A percentile compares a stretch with the other conserved stretches of the same genome.
phyloP scores from a whole-genome alignment of 257 asterid species.

The Rehmannia glutinosa region DNA sequence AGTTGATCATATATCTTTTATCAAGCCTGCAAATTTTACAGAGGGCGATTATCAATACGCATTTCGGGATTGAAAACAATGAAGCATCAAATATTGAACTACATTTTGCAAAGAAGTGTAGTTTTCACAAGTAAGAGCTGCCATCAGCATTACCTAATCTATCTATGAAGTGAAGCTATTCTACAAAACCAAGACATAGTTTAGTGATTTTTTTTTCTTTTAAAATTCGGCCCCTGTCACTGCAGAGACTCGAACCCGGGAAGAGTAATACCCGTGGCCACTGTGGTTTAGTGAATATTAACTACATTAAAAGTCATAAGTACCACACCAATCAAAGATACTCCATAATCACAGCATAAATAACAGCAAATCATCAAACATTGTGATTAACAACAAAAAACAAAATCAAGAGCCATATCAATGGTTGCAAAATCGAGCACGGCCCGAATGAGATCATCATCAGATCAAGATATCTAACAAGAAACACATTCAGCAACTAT shows the following conservation, averaged over 20 bases:
- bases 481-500: slow-evolving; percentile 29
- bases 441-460: slow-evolving; percentile 12
- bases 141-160: neutral
- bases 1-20: slow-evolving; percentile 34
- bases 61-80: neutral
- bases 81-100: neutral
- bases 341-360: neutral
- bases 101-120: too few relatives aligned
- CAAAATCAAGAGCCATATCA: neutral
- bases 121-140: too few relatives aligned
- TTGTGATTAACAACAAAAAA: slow-evolving; percentile 1
- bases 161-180: too few relatives aligned
- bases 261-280: too few relatives aligned
- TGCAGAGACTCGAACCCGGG: too few relatives aligned
- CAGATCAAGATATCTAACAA: slow-evolving; percentile 18
- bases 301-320: neutral
- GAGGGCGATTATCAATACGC: slow-evolving; percentile 4
- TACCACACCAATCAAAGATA: too few relatives aligned
- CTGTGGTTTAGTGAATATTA: too few relatives aligned
- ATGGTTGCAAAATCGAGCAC: neutral
- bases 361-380: neutral
- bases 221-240: too few relatives aligned
- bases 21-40: slow-evolving; percentile 48
- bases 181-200: too few relatives aligned
- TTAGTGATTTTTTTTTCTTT: too few relatives aligned